These are phyloP conservation scores for Fusarium graminum DNA, from an alignment of 2,329 filamentous ascomycete genomes.

Conservation along the genomic window DNA sequence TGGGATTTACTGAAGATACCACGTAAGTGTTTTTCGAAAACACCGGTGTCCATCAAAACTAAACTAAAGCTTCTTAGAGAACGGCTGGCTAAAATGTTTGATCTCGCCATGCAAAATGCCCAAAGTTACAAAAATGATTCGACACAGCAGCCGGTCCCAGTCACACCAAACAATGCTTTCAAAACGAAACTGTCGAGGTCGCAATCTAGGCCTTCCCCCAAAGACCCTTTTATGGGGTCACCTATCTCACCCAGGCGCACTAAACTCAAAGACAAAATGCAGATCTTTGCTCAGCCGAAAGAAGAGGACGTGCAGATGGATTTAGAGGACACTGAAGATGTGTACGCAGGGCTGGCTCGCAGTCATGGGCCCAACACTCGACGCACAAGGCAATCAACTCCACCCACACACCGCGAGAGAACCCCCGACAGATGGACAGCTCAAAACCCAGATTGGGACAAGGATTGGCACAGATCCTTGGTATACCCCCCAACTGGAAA, in stretches of 20 bases:
- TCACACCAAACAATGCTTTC: conserved; percentile 1
- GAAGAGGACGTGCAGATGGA: conserved; percentile 10
- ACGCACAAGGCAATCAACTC: conserved; percentile 45
- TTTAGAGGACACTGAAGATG: background rate
- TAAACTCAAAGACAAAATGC: conserved; percentile 50
- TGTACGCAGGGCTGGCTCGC: conserved; percentile 15
- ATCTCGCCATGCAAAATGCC: conserved; percentile 6
- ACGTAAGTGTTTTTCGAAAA: conserved; percentile 31
- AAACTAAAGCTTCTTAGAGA: conserved; percentile 32
- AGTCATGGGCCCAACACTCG: conserved; percentile 41
- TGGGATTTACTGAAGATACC: background rate
- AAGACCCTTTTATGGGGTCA: conserved; percentile 26
- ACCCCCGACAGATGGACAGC: conserved; percentile 62
- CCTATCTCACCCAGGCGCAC: conserved; percentile 11
- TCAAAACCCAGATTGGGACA: conserved; percentile 64
- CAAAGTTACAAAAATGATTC: background rate
- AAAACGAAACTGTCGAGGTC: background rate
- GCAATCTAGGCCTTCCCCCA: conserved; percentile 1
- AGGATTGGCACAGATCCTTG: conserved; percentile 69
- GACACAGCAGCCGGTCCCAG: background rate
- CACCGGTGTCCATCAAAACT: too few species aligned
- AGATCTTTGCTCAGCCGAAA: conserved; percentile 5
- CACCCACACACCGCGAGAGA: conserved; percentile 21
- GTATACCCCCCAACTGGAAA: conserved; percentile 71
- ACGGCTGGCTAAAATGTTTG: conserved; percentile 27